A percentile compares a stretch with the other conserved stretches of the same genome.
Conservation (phyloP, 768 basidiomycete species). For the Russula dissimulans region DNA sequence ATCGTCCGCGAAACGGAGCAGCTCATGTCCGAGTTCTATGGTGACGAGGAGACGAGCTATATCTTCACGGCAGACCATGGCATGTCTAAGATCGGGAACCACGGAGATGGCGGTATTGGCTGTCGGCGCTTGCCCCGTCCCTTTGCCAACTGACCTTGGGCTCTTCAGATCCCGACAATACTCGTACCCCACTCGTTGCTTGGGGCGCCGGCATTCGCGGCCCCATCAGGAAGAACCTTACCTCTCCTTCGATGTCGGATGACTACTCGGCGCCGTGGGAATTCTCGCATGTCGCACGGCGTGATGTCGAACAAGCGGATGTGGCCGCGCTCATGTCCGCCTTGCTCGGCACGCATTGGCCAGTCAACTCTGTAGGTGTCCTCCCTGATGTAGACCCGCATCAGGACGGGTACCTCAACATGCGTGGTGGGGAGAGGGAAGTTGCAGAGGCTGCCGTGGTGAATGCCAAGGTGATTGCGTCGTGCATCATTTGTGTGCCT, state of each 20-base stretch:
- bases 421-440: conserved; percentile 37
- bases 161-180: conserved; percentile 69
- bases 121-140: background rate
- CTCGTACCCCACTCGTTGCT: conserved; percentile 71
- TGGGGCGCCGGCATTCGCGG: conserved; percentile 76
- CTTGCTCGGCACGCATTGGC: conserved; percentile 64
- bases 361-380: conserved; percentile 76
- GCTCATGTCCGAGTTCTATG: conserved; percentile 54
- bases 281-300: conserved; percentile 46
- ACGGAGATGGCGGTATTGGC: conserved; percentile 71
- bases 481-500: background rate
- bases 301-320: conserved; percentile 80
- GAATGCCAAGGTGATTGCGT: conserved; percentile 45
- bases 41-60: conserved; percentile 60
- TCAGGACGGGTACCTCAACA: conserved; percentile 47
- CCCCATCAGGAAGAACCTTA: conserved; percentile 43
- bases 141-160: background rate
- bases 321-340: conserved; percentile 70
- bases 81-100: conserved; percentile 83
- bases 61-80: conserved; percentile 87
- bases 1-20: conserved; percentile 61
- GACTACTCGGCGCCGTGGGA: conserved; percentile 58
- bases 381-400: conserved; percentile 64
- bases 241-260: conserved; percentile 49
- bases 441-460: conserved; percentile 48